Base-by-base conservation (phyloP, 805 yeast genomes). In the Nadsonia fulvescens region DNA sequence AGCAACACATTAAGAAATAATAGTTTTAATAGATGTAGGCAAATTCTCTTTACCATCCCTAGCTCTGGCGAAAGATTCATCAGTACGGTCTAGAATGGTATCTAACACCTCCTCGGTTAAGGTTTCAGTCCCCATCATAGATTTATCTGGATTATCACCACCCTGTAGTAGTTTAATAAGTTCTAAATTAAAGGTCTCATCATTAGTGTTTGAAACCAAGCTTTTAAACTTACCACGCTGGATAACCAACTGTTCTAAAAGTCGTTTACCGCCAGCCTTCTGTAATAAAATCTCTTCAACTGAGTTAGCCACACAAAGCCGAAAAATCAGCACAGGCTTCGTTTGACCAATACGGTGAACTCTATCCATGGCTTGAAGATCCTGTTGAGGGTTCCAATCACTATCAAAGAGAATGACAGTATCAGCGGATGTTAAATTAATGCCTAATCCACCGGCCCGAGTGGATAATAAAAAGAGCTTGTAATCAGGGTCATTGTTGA, bases 331-430 rank as follows among this genome's bases (percentile, higher is more conserved):
- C 4, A 83, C 93, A 1, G 94, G 94, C 29, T 64, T 68, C 1
- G 55, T 60, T 46, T 86, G 98, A 1, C 96, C 96, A 29, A 89
- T 79, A 42, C 98, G 58, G 45, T 86, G 96, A 8, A 77, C 91
- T 29, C 98, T 60, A 40, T 83, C 96, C 69, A 86, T 86, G 0
- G 96, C 96, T 46, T 86, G 98, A 26, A 82, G 54, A 49, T 86
- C 96, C 34, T 81, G 91, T 43, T 86, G 95, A 0, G 96, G 98
- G 42, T 86, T 86, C 93, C 95, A 86, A 44, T 86, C 98, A 30
- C 81, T 75, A 42, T 86, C 98, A 43, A 79, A 82, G 7, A 86
- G 40, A 3, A 86, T 66, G 1, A 89, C 96, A 2, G 92, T 72
- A 36, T 89, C 95, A 0, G 96, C 93, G 1, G 74, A 69, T 0